These are phyloP conservation scores for Sarocladium brachiariae DNA, from an alignment of 2,329 filamentous ascomycete genomes.

Conservation along the genomic window DNA sequence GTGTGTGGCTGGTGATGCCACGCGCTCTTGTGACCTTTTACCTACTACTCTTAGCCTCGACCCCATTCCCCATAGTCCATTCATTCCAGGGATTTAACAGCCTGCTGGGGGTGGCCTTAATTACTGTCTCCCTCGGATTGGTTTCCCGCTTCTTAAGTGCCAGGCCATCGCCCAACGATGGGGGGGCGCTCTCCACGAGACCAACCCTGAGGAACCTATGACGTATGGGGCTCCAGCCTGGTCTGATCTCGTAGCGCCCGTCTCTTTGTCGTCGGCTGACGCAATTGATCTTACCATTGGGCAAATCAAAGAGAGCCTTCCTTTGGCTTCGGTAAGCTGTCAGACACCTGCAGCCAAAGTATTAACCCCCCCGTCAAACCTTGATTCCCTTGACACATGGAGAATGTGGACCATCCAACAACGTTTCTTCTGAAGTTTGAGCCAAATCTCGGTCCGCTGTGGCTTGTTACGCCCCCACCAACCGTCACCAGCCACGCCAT, in stretches of 20 bases:
- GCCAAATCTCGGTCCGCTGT: not conserved
- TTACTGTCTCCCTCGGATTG: not conserved
- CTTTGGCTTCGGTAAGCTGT: too few species aligned
- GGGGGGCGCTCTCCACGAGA: not conserved
- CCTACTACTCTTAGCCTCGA: too few species aligned
- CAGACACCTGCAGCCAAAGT: too few species aligned
- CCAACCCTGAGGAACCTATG: not conserved
- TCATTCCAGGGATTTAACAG: too few species aligned
- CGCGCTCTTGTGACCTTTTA: too few species aligned
- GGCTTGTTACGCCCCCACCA: not conserved
- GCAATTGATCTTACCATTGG: too few species aligned
- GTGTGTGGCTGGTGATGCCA: constrained; percentile 9
- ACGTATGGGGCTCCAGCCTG: not conserved
- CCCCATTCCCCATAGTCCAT: too few species aligned
- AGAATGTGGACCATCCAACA: too few species aligned
- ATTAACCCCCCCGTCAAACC: too few species aligned
- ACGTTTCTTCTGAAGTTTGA: not conserved
- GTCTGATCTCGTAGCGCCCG: not conserved
- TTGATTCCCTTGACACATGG: too few species aligned
- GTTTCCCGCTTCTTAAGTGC: not conserved
- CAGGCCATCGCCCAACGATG: not conserved
- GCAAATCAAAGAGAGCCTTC: too few species aligned
- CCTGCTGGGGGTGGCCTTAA: not conserved
- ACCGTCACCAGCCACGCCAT: not conserved
- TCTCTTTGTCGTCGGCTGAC: too few species aligned